Conservation (phyloP, 169 alveolate genomes). For the Plasmodium fragile region DNA sequence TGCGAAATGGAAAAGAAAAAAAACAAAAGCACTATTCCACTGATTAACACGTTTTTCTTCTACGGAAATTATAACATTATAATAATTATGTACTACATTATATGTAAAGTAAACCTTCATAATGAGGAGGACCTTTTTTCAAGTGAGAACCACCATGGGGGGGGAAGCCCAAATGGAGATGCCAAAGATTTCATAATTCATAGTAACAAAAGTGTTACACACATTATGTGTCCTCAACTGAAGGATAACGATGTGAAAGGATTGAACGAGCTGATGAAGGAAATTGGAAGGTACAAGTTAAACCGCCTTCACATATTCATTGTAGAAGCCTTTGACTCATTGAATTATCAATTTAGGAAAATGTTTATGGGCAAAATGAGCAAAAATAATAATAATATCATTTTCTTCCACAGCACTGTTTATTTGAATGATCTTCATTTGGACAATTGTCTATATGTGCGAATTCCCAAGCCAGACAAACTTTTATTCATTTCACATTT, state of each 20-base stretch:
- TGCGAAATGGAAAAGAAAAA: slow-evolving; percentile 3
- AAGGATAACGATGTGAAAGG: background rate
- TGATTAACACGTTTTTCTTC: slow-evolving; percentile 44
- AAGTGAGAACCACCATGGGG: slow-evolving; percentile 31
- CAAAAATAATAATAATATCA: slow-evolving; percentile 29
- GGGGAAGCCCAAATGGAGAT: background rate
- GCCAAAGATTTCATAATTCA: slow-evolving; percentile 29
- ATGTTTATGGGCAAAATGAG: slow-evolving; percentile 17
- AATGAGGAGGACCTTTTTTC: slow-evolving; percentile 8
- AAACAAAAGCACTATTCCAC: slow-evolving; percentile 5
- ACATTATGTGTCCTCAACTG: slow-evolving; percentile 51
- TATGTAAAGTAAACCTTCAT: slow-evolving; percentile 36
- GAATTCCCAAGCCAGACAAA: slow-evolving; percentile 52
- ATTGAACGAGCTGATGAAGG: slow-evolving; percentile 23
- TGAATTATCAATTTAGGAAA: slow-evolving; percentile 44
- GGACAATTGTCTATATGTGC: slow-evolving; percentile 49
- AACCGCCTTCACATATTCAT: slow-evolving; percentile 34
- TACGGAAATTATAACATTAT: slow-evolving; percentile 58
- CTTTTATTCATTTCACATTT: slow-evolving; percentile 15
- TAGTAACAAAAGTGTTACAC: slow-evolving; percentile 41
- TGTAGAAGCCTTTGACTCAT: slow-evolving; percentile 43
- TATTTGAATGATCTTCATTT: slow-evolving; percentile 10
- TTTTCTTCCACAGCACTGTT: slow-evolving; percentile 52
- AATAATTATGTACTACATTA: slow-evolving; percentile 53
- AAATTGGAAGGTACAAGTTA: slow-evolving; percentile 2